Evolutionary conservation across 2,329 filamentous ascomycete species (phyloP), one percentile per base, ranked within the genome.

Genomic region (Massarina eburnea): DNA sequence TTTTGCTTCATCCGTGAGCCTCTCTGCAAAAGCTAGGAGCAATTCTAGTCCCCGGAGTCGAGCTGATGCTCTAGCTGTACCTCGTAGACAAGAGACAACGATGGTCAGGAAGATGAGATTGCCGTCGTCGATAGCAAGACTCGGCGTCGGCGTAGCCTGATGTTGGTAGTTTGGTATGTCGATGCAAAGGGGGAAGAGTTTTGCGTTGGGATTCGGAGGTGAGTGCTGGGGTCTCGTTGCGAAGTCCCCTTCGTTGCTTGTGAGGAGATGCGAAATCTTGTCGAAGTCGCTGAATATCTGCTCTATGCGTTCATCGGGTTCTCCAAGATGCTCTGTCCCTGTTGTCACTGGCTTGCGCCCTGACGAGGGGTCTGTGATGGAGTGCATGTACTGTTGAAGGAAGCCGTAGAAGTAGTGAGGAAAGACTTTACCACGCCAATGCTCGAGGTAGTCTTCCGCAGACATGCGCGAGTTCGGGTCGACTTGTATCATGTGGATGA

Each of bases 371-470:
- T 97, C 91, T 3, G 94, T 97, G 51, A 99, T 89, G 43, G 95
- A 81, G 57, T 89, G 89, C 90, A 99, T 96, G 66, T 99, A 96
- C 61, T 96, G 91, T 66, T 99, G 94, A 24, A 99, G 77, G 65
- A 99, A 97, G 65, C 84, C 95, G 76, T 96, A 97, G 62, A 99
- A 99, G 71, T 99, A 99, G 46, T 89, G 83, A 0, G 94, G 95
- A 53, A 99, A 99, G 3, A 92, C 89, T 64, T 92, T 96, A 37
- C 82, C 83, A 61, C 90, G 89, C 84, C 89, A 97, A 61, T 96
- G 92, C 18, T 91, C 86, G 8, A 99, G 76, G 57, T 96, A 97
- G 62, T 97, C 89, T 46, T 96, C 91, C 2, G 94, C 92, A 15
- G 90, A 91, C 68, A 95, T 95, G 55, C 94, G 83, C 58, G 89